Percentiles rank a stretch among this genome's conserved stretches.
phyloP scores from a whole-genome alignment of 805 yeast genomes.

The Zygosaccharomyces rouxii region DNA sequence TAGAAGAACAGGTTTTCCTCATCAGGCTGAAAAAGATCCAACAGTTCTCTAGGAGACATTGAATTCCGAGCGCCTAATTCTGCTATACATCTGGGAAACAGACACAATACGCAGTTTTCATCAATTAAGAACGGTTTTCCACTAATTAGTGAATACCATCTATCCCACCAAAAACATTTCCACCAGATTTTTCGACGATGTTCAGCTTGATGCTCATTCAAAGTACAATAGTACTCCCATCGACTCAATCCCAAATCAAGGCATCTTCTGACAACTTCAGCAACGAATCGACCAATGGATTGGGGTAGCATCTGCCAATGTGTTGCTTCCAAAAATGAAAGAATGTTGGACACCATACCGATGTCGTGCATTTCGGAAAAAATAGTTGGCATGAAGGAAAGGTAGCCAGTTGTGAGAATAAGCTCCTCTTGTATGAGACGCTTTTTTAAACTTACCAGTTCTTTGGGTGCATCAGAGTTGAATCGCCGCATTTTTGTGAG shows the following conservation, averaged over 20 bases:
- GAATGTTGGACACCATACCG: neutral
- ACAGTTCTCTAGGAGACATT: conserved; percentile 8
- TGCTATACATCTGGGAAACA: conserved; percentile 15
- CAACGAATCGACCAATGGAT: conserved; percentile 4
- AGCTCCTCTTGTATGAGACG: neutral
- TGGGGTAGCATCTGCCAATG: conserved; percentile 4
- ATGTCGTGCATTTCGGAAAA: conserved; percentile 6
- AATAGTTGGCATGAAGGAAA: neutral
- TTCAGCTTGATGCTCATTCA: conserved; percentile 13
- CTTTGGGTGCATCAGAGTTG: neutral
- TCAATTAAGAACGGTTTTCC: conserved; percentile 14
- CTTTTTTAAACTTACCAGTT: neutral
- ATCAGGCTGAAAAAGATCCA: neutral
- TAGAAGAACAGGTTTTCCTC: neutral
- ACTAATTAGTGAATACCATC: conserved; percentile 13
- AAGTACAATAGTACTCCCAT: conserved; percentile 19
- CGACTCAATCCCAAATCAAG: conserved; percentile 12
- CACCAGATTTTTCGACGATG: conserved; percentile 16
- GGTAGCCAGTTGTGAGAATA: neutral
- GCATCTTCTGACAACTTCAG: conserved; percentile 5
- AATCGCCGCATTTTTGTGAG: neutral
- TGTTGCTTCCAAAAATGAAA: conserved; percentile 1
- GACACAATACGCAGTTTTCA: conserved; percentile 8
- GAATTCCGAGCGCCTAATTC: conserved; percentile 13
- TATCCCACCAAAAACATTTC: conserved; percentile 21